A percentile compares a stretch with the other conserved stretches of the same genome.
These are phyloP conservation scores for Solioccasus polychromus DNA, from an alignment of 768 basidiomycete species.

Conservation along the genomic window DNA sequence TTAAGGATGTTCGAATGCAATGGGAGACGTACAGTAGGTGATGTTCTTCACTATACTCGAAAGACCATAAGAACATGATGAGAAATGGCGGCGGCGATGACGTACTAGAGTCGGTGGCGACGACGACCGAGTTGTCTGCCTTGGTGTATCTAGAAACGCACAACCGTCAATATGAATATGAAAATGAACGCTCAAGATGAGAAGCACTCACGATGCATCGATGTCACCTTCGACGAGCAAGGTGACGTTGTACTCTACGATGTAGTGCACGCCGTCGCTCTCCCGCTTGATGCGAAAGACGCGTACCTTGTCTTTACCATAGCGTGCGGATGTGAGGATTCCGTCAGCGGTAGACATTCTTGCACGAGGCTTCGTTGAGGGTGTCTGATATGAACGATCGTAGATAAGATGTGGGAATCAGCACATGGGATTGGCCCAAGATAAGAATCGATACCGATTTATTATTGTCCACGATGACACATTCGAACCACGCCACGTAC, in stretches of 20 bases:
- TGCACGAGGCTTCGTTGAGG: too few relatives aligned
- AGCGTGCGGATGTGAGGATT: constrained; percentile 52
- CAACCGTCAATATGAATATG: not conserved
- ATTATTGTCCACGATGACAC: too few relatives aligned
- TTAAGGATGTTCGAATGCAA: not conserved
- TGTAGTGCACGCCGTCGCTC: constrained; percentile 53
- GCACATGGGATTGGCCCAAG: too few relatives aligned
- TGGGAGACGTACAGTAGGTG: constrained; percentile 46
- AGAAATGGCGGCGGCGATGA: not conserved
- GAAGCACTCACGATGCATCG: constrained; percentile 58
- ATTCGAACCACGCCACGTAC: too few relatives aligned
- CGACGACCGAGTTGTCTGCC: constrained; percentile 84
- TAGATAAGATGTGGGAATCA: too few relatives aligned
- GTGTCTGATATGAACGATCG: too few relatives aligned
- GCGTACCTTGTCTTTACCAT: constrained; percentile 88
- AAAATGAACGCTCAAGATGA: not conserved
- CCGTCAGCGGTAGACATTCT: constrained; percentile 13
- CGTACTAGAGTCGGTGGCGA: constrained; percentile 90
- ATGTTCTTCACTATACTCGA: constrained; percentile 59
- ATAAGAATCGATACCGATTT: too few relatives aligned
- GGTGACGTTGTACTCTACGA: constrained; percentile 84
- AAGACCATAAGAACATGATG: not conserved
- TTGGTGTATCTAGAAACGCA: constrained; percentile 63
- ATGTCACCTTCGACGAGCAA: constrained; percentile 83
- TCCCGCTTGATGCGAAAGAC: constrained; percentile 83